Conservation (phyloP, 2,329 filamentous ascomycete genomes). For the Sodiomyces alkalinus region DNA sequence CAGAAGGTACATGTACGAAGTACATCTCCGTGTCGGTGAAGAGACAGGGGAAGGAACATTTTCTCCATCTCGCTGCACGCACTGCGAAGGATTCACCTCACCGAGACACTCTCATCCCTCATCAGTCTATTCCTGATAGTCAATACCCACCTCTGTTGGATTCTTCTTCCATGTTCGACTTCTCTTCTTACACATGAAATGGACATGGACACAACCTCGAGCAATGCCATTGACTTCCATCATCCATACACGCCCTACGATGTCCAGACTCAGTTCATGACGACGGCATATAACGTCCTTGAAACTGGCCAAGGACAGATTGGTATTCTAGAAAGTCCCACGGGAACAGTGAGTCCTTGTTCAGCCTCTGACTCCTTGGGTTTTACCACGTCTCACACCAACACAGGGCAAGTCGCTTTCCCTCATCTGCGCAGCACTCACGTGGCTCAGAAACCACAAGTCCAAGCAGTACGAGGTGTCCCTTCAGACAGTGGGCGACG, state of each 20-base stretch:
- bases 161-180: no score
- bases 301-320: conserved; percentile 57
- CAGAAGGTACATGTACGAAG: no score
- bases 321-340: conserved; percentile 87
- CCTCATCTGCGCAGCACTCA: conserved; percentile 75
- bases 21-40: no score
- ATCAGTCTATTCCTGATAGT: no score
- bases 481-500: conserved; percentile 26
- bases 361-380: neutral
- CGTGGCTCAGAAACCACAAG: conserved; percentile 81
- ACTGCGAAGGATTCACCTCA: no score
- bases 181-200: no score
- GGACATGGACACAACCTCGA: neutral
- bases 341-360: conserved; percentile 45
- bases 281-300: conserved; percentile 61
- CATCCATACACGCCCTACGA: conserved; percentile 81
- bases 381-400: conserved; percentile 3
- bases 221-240: conserved; percentile 45
- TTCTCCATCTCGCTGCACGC: no score
- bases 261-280: conserved; percentile 83
- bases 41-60: no score
- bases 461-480: conserved; percentile 38
- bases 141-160: no score
- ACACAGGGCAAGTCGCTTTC: conserved; percentile 74
- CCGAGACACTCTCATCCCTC: no score